Evolutionary conservation across 176 grass and related monocot genomes (phyloP).

Genomic region (Juncus inflexus): DNA sequence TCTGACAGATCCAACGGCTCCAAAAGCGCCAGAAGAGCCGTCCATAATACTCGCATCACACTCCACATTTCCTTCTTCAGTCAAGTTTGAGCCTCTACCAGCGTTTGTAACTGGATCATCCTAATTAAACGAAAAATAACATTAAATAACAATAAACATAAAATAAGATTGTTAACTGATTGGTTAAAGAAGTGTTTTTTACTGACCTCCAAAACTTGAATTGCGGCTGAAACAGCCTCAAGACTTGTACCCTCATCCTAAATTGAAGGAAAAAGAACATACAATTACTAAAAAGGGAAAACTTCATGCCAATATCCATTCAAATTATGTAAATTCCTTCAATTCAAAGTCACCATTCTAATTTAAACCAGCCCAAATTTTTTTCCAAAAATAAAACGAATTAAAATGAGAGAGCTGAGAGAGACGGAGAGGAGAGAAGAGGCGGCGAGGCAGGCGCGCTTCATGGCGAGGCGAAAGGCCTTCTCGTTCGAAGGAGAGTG

Average conservation of each 20-base stretch:
- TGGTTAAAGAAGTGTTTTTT: neutral
- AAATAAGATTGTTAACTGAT: too few species aligned
- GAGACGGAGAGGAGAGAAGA: constrained; percentile 53
- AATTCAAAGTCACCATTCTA: neutral
- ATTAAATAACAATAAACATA: neutral
- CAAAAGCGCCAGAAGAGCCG: constrained; percentile 65
- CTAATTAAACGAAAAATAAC: constrained; percentile 28
- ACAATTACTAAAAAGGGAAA: neutral
- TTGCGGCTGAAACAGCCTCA: constrained; percentile 75
- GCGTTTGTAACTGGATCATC: constrained; percentile 87
- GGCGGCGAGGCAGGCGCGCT: constrained; percentile 65
- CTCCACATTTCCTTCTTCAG: constrained; percentile 76
- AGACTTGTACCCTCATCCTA: constrained; percentile 65
- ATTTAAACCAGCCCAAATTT: neutral
- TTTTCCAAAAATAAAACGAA: neutral
- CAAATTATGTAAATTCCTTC: neutral
- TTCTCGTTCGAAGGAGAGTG: constrained; percentile 74
- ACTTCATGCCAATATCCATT: neutral
- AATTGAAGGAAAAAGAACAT: constrained; percentile 25
- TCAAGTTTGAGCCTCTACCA: constrained; percentile 88
- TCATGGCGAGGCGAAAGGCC: constrained; percentile 63
- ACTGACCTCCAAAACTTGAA: constrained; percentile 75
- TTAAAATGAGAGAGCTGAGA: neutral
- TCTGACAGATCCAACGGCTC: constrained; percentile 85
- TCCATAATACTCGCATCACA: constrained; percentile 99